Conservation (phyloP, 2,329 filamentous ascomycete genomes). For the Hypomyces rosellus region DNA sequence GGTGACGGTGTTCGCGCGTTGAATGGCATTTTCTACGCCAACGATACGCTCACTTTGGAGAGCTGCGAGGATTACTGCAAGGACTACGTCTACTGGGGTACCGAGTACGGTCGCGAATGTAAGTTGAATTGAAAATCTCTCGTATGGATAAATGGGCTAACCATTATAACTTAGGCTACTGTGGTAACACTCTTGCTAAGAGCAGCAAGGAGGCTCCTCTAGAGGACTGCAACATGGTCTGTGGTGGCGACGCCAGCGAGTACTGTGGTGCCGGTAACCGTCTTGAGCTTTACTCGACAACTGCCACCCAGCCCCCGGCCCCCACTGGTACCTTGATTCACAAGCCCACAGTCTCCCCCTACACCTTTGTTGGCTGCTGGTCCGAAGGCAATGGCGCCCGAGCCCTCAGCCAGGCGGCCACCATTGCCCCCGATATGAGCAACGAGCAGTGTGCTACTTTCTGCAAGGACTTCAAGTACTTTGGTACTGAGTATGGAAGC, state of each 20-base stretch:
- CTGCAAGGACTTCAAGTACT: slow-evolving; percentile 34
- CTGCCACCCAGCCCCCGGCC: slow-evolving; percentile 25
- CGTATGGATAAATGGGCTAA: no score
- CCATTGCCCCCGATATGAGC: slow-evolving; percentile 24
- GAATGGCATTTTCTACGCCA: slow-evolving; percentile 31
- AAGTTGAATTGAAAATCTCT: slow-evolving; percentile 13
- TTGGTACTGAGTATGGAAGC: slow-evolving; percentile 33
- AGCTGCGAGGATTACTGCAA: slow-evolving; percentile 41
- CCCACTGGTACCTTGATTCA: slow-evolving; percentile 20
- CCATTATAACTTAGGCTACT: slow-evolving; percentile 32
- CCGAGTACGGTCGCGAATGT: slow-evolving; percentile 48
- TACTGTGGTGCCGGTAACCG: slow-evolving; percentile 38
- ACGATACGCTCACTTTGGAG: slow-evolving; percentile 45
- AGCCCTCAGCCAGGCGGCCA: slow-evolving; percentile 26
- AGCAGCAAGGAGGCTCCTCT: slow-evolving; percentile 23
- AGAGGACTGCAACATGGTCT: slow-evolving; percentile 32
- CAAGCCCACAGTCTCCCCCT: slow-evolving; percentile 20
- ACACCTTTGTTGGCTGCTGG: slow-evolving; percentile 35
- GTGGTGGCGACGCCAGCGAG: slow-evolving; percentile 34
- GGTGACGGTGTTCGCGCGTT: slow-evolving; percentile 39
- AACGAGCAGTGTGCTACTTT: slow-evolving; percentile 27
- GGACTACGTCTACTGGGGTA: slow-evolving; percentile 42
- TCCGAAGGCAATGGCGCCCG: slow-evolving; percentile 30
- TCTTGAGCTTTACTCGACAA: slow-evolving; percentile 39
- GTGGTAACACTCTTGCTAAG: slow-evolving; percentile 35